Base-by-base conservation (phyloP, 345 rosid species). In the Aquilaria yunnanensis region DNA sequence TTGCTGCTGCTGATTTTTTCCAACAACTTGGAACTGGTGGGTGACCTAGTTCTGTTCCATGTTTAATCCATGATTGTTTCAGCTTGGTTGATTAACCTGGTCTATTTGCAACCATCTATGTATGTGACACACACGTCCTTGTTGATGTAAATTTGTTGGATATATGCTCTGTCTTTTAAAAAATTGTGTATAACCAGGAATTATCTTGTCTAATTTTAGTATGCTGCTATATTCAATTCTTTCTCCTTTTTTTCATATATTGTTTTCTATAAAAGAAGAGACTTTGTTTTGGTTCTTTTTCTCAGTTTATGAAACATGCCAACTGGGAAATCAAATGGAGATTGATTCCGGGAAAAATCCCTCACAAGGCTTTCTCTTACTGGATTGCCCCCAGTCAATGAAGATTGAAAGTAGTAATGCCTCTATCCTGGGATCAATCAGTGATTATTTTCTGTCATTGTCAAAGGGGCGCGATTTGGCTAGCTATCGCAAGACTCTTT, bases 331-430 rank as follows among this genome's bases (percentile, higher is more conserved):
- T 62, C 96, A 83, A 64, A 87, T 85, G 93, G 97, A 90, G 73
- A 75, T 77, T 49, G 95, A 88, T 61, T 64, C 83, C 41, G 96
- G 90, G 60, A 94, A 84, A 75, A 71, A 65, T 47, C 80, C 87
- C 14, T 71, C 85, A 58, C 70, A 90, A 71, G 96, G 97, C 53
- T 94, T 90, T 80, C 87, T 94, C 68, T 81, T 89, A 57, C 87
- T 90, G 70, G 93, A 88, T 83, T 94, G 96, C 72, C 99, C 99
- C 69, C 97, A 90, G 54, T 86, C 99, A 56, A 86, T 94, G 99
- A 94, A 90, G 83, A 90, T 90, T 74, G 96, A 90, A 74, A 89
- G 95, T 80, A 87, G 81, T 69, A 87, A 85, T 67, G 81, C 97
- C 61, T 94, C 97, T 66, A 88, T 90, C 41, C 80, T 94, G 70